Evolutionary conservation across 164 flowering plant species (phyloP).

Genomic region (Chimonanthus praecox): DNA sequence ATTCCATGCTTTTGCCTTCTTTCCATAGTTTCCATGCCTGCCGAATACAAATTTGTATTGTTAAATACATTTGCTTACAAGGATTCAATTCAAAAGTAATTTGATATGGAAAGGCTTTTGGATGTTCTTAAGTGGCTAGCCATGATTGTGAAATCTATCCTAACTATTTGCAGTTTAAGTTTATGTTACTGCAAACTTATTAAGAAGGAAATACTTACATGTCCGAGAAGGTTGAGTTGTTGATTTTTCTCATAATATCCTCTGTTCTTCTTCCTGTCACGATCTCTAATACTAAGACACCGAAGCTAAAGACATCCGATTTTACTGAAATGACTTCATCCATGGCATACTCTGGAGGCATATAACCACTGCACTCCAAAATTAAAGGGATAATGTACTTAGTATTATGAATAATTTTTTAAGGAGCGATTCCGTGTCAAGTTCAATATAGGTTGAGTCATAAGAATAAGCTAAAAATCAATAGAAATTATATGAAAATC

Average conservation of each 20-base stretch:
- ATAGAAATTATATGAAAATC: neutral
- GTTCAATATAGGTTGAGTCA: neutral
- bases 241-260: neutral
- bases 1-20: constrained; percentile 20
- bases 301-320: constrained; percentile 6
- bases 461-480: too few relatives aligned
- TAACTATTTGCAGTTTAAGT: neutral
- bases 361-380: constrained; percentile 6
- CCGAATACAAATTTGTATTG: neutral
- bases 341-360: constrained; percentile 36
- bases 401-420: neutral
- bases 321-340: constrained; percentile 1
- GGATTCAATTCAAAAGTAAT: too few relatives aligned
- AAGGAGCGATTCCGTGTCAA: too few relatives aligned
- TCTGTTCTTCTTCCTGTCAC: neutral
- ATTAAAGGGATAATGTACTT: neutral
- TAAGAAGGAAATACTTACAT: constrained; percentile 9
- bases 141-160: neutral
- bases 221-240: neutral
- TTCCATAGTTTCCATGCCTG: constrained; percentile 32
- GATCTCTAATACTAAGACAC: neutral
- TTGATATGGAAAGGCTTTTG: neutral
- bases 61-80: too few relatives aligned
- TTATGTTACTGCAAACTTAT: neutral
- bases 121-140: neutral